Percentiles rank a stretch among this genome's conserved stretches.
Evolutionary conservation across 352 stramenopile species (phyloP).

Genomic region (Elongisporangium senticosum): DNA sequence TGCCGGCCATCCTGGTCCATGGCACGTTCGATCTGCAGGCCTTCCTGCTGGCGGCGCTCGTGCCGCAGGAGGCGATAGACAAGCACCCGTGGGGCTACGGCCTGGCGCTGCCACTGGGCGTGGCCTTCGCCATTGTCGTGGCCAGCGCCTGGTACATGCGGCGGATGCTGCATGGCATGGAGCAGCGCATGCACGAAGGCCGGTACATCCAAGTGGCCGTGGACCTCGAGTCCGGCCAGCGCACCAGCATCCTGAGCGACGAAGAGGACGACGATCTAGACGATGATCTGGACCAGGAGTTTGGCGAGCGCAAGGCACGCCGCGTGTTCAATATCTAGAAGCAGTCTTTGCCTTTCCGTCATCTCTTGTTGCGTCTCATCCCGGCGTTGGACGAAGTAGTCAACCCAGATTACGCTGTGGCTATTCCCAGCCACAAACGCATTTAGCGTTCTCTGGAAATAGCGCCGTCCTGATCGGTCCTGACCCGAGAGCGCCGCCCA

Average conservation of each 20-base stretch:
- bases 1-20: slow-evolving; percentile 46
- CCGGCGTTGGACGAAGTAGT: not conserved
- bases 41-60: slow-evolving; percentile 38
- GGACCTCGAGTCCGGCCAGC: slow-evolving; percentile 31
- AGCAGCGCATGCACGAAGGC: slow-evolving; percentile 40
- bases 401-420: not conserved
- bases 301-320: slow-evolving; percentile 25
- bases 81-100: slow-evolving; percentile 29
- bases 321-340: slow-evolving; percentile 33
- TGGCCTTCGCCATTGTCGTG: slow-evolving; percentile 17
- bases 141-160: slow-evolving; percentile 27
- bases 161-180: slow-evolving; percentile 26
- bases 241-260: slow-evolving; percentile 18
- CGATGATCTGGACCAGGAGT: slow-evolving; percentile 24
- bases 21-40: slow-evolving; percentile 56
- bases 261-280: slow-evolving; percentile 22
- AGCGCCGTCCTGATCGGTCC: not conserved
- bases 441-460: not conserved
- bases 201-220: slow-evolving; percentile 44
- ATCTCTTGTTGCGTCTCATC: not conserved
- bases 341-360: not conserved
- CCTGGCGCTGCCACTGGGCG: slow-evolving; percentile 21
- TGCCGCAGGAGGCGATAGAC: slow-evolving; percentile 26
- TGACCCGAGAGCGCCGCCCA: not conserved
- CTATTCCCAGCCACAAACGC: not conserved